These are phyloP conservation scores for Annulohypoxylon truncatum DNA, from an alignment of 2,329 filamentous ascomycete species.

Conservation along the genomic window DNA sequence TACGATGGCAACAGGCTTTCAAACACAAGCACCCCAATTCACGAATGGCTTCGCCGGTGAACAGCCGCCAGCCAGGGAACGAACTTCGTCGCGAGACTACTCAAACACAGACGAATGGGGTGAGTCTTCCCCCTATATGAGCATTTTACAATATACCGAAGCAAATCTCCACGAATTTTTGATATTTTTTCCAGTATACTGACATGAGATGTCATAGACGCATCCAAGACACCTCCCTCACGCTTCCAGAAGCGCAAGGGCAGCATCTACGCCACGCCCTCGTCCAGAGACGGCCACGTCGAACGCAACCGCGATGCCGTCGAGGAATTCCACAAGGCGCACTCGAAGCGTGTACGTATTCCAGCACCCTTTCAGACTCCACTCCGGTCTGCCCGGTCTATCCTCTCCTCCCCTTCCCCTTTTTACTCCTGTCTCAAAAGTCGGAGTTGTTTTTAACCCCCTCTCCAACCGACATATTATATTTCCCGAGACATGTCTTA, in stretches of 20 bases:
- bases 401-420: not conserved
- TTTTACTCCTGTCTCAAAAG: not conserved
- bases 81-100: constrained; percentile 48
- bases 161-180: no score
- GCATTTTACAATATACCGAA: not conserved
- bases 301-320: constrained; percentile 65
- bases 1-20: constrained; percentile 40
- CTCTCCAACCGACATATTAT: not conserved
- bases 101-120: constrained; percentile 60
- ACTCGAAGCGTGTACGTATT: constrained; percentile 56
- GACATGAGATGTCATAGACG: constrained; percentile 59
- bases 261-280: constrained; percentile 74
- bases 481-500: not conserved
- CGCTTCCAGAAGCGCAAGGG: constrained; percentile 77
- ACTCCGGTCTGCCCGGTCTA: no score
- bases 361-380: not conserved
- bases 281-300: constrained; percentile 73
- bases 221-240: constrained; percentile 73
- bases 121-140: constrained; percentile 46
- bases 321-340: constrained; percentile 70
- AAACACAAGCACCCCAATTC: constrained; percentile 44
- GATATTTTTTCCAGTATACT: constrained; percentile 5
- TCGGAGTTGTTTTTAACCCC: not conserved
- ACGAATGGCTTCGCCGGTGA: constrained; percentile 50
- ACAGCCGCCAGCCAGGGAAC: constrained; percentile 53